A percentile compares a stretch with the other conserved stretches of the same genome.
These are phyloP conservation scores for Yamadazyma taylorii DNA, from an alignment of 1,139 yeast genomes.

Conservation along the genomic window DNA sequence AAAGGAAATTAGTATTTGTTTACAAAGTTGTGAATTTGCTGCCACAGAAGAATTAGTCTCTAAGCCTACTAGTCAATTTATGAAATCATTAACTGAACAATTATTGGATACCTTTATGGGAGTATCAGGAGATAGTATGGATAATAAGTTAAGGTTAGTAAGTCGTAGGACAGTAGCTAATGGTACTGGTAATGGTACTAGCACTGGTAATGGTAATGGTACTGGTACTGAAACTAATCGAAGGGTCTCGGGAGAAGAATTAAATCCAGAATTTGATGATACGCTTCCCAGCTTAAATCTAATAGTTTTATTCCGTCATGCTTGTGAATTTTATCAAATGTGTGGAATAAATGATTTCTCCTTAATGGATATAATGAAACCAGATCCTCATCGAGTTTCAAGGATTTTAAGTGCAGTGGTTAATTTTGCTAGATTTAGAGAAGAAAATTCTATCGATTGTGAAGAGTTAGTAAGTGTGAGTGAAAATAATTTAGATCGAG, in stretches of 20 bases:
- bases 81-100: conserved; percentile 64
- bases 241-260: neutral
- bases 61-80: conserved; percentile 66
- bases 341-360: conserved; percentile 81
- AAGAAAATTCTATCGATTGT: conserved; percentile 69
- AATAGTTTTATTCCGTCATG: conserved; percentile 57
- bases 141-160: conserved; percentile 18
- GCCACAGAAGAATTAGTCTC: conserved; percentile 63
- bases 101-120: conserved; percentile 71
- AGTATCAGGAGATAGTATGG: conserved; percentile 48
- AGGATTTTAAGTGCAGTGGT: conserved; percentile 80
- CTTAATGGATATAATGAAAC: conserved; percentile 61
- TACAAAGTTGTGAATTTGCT: conserved; percentile 62
- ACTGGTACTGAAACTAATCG: conserved; percentile 1
- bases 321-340: conserved; percentile 61
- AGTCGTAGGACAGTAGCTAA: conserved; percentile 6
- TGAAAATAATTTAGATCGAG: conserved; percentile 47
- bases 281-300: conserved; percentile 40
- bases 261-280: conserved; percentile 18
- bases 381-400: conserved; percentile 65
- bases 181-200: neutral
- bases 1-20: conserved; percentile 60
- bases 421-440: conserved; percentile 82
- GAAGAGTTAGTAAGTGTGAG: conserved; percentile 59
- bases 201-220: conserved; percentile 5